phyloP scores from a whole-genome alignment of 805 yeast species.

The Saccharomycopsis capsularis region DNA sequence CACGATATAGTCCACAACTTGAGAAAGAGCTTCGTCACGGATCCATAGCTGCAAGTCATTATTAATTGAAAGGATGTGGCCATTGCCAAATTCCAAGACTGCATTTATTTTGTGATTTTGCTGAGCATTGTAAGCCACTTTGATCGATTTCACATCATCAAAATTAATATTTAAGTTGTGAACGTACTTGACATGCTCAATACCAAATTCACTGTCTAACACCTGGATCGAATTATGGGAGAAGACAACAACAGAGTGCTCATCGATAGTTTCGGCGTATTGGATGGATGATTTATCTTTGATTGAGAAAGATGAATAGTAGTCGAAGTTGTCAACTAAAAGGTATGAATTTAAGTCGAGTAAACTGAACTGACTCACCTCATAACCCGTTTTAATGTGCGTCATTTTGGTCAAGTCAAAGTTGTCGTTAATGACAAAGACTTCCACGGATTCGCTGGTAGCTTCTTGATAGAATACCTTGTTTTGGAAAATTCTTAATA shows the following conservation, averaged over 20 bases:
- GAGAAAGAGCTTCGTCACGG: constrained; percentile 38
- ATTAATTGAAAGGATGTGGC: constrained; percentile 16
- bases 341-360: constrained; percentile 17
- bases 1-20: constrained; percentile 32
- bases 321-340: constrained; percentile 14
- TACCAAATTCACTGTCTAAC: constrained; percentile 24
- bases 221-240: constrained; percentile 19
- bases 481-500: constrained; percentile 20
- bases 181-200: constrained; percentile 14
- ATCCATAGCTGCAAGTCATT: constrained; percentile 31
- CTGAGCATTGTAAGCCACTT: not conserved
- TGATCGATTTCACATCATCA: not conserved
- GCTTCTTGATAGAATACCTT: constrained; percentile 20
- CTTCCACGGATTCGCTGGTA: constrained; percentile 14
- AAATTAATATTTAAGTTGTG: constrained; percentile 6
- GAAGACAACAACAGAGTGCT: constrained; percentile 23
- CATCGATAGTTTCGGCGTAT: constrained; percentile 17
- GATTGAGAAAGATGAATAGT: constrained; percentile 8
- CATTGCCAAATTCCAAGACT: constrained; percentile 6
- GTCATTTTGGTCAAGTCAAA: not conserved
- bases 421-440: constrained; percentile 5
- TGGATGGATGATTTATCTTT: constrained; percentile 8
- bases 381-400: constrained; percentile 15
- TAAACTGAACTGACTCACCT: not conserved
- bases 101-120: not conserved